Conservation (phyloP, 2,329 filamentous ascomycete genomes). For the Nothopassalora personata region DNA sequence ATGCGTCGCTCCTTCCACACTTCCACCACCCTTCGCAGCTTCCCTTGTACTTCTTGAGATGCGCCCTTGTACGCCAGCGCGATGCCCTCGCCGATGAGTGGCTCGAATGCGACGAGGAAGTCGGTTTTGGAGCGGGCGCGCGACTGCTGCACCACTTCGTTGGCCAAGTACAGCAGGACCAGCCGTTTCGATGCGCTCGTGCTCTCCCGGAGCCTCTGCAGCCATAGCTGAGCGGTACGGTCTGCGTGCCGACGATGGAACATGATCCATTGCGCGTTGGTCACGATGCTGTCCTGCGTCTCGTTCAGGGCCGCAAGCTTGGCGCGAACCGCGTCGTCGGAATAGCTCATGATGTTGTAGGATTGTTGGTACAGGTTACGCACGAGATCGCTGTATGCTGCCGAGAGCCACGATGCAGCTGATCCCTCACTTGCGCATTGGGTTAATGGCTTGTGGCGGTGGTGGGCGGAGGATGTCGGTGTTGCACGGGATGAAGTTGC, state of each 20-base stretch:
- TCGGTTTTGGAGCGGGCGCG: conserved; percentile 89
- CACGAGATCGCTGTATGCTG: conserved; percentile 2
- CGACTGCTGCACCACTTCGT: conserved; percentile 95
- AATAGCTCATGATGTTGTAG: conserved; percentile 71
- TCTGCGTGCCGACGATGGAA: conserved; percentile 95
- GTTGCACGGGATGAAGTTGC: neutral
- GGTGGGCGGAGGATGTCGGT: neutral
- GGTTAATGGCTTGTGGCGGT: neutral
- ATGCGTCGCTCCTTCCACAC: conserved; percentile 87
- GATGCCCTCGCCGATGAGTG: conserved; percentile 86
- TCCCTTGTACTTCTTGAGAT: conserved; percentile 77
- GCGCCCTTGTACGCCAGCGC: conserved; percentile 86
- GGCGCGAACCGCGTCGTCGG: conserved; percentile 87
- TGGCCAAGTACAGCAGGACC: conserved; percentile 89
- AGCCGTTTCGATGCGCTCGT: conserved; percentile 73
- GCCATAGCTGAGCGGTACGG: conserved; percentile 85
- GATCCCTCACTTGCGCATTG: neutral
- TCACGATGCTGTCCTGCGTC: conserved; percentile 94
- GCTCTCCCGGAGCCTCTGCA: conserved; percentile 82
- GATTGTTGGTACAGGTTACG: conserved; percentile 1
- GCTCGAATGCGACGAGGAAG: conserved; percentile 85
- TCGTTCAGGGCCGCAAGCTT: conserved; percentile 95
- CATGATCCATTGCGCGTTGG: conserved; percentile 98
- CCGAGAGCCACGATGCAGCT: neutral
- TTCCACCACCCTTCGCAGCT: conserved; percentile 82